A percentile compares a stretch with the other conserved stretches of the same genome.
These are phyloP conservation scores for Fusarium sambucinum DNA, from an alignment of 2,329 filamentous ascomycete species.

Conservation along the genomic window DNA sequence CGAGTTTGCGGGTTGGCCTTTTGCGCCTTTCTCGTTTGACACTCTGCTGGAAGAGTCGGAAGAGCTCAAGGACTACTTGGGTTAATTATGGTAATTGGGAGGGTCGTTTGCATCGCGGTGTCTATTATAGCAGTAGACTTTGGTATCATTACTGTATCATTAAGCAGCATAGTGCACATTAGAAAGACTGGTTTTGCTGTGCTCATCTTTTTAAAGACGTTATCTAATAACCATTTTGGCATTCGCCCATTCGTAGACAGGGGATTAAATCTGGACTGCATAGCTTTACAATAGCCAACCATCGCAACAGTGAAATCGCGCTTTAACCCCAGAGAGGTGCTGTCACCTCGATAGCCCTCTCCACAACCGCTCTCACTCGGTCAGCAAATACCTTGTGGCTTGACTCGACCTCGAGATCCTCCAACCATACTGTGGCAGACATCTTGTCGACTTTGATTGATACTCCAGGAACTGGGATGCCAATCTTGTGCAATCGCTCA, in stretches of 20 bases:
- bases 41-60: conserved; percentile 85
- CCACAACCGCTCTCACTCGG: conserved; percentile 88
- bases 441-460: conserved; percentile 90
- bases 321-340: conserved; percentile 74
- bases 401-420: conserved; percentile 91
- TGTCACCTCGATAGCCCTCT: conserved; percentile 88
- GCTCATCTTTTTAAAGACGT: conserved; percentile 3
- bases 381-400: conserved; percentile 81
- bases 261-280: neutral
- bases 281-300: neutral
- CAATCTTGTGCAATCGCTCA: conserved; percentile 81
- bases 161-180: conserved; percentile 43
- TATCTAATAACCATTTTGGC: neutral
- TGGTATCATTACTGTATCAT: conserved; percentile 53
- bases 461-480: conserved; percentile 91
- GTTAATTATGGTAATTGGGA: conserved; percentile 53
- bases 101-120: conserved; percentile 18
- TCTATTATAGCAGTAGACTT: conserved; percentile 48
- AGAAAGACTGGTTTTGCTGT: conserved; percentile 41
- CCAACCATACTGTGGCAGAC: conserved; percentile 89
- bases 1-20: conserved; percentile 87
- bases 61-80: conserved; percentile 67
- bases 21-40: conserved; percentile 90
- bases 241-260: neutral
- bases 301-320: neutral